Evolutionary conservation across 2,329 filamentous ascomycete species (phyloP).

Genomic region (Fusarium sterilihyphosum): DNA sequence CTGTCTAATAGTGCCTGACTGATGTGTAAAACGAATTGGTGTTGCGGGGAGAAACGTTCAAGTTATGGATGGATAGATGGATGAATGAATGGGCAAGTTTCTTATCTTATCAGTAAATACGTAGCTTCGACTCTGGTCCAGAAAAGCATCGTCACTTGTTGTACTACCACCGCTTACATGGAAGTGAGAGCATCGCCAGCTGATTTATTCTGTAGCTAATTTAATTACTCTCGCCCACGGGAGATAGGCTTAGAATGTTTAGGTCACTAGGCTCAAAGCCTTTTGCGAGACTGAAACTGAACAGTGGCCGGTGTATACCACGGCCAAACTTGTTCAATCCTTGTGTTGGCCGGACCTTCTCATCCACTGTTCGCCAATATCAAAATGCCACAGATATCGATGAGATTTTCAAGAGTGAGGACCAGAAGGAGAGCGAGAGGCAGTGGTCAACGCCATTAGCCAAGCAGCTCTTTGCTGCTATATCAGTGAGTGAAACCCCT

Average conservation of each 20-base stretch:
- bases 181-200: neutral
- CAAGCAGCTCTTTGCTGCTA: constrained; percentile 85
- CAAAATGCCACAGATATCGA: constrained; percentile 22
- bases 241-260: constrained; percentile 25
- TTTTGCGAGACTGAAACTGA: constrained; percentile 18
- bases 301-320: constrained; percentile 18
- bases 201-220: neutral
- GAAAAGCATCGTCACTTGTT: constrained; percentile 29
- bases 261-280: constrained; percentile 23
- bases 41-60: constrained; percentile 3
- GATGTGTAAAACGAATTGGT: neutral
- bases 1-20: neutral
- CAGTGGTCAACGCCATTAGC: constrained; percentile 94
- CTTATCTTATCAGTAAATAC: constrained; percentile 41
- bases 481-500: constrained; percentile 68
- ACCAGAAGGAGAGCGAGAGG: constrained; percentile 52
- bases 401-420: constrained; percentile 8
- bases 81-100: neutral
- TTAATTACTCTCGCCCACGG: neutral
- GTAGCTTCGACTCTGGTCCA: neutral
- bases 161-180: neutral
- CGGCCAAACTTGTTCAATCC: constrained; percentile 10
- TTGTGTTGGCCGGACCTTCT: constrained; percentile 41
- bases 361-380: constrained; percentile 30
- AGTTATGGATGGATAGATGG: neutral